Base-by-base conservation (phyloP, 148 eudicot species). In the Rhododendron kiyosumense region DNA sequence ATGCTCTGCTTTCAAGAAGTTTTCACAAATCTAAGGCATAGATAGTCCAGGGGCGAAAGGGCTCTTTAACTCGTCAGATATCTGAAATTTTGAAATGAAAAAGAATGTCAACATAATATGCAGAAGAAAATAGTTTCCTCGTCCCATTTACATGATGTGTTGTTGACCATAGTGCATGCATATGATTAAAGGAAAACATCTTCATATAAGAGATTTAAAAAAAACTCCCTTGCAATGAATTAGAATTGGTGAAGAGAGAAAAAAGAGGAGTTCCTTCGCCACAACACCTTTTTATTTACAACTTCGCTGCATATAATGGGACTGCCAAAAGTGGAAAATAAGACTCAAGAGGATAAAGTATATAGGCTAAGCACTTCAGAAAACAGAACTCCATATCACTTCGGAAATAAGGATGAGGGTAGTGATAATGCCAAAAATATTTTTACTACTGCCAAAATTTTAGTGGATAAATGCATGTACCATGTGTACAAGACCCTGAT, bases 1-100 rank as follows among this genome's bases (percentile, higher is more conserved):
- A 90, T 43, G 99, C 96, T 54, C 96, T 54, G 97, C 99, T 90
- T 96, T 96, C 2, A 89, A 85, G 71, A 96, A 91, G 88, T 96
- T 96, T 86, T 96, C 98, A 88, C 98, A 96, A 84, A 96, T 90
- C 89, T 95, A 96, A 65, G 99, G 99, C 59, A 95, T 89, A 28
- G 99, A 96, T 51, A 95, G 86, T 65, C 94, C 96, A 76, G 91
- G 89, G 43, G 94, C 87, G 83, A 93, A 95, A 85, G 93, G 91
- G 84, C 94, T 89, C 88, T 91, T 93, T 88, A 94, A 83, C 92
- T 96, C 96, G 89, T 96, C 99, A 84, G 96, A 88, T 84, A 96
- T 88, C 98, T 96, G 88, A 85, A 86, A 43, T 24, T 67, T 41
- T 5, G 38, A 51, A 80, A 63, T n/a, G 3, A 51, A 49, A 84